phyloP scores from a whole-genome alignment of 257 asterid species.

The Galeopsis tetrahit region DNA sequence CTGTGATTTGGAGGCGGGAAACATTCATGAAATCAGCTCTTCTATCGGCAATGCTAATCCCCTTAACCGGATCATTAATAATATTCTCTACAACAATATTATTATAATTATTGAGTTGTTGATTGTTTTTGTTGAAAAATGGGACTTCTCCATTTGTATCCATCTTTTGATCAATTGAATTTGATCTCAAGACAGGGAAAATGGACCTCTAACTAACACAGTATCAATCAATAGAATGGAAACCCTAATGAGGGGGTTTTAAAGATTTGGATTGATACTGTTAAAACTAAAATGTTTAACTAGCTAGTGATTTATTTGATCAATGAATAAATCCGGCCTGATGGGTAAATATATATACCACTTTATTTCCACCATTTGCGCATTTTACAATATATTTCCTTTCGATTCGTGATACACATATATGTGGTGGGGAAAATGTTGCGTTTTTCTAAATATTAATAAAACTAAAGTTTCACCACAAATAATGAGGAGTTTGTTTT shows the following conservation, averaged over 20 bases:
- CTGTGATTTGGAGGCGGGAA: too few relatives aligned
- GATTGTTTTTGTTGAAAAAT: too few relatives aligned
- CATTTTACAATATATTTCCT: slow-evolving; percentile 32
- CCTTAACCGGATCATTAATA: too few relatives aligned
- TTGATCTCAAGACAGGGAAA: not conserved
- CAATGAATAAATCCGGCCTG: slow-evolving; percentile 1
- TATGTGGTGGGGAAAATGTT: not conserved
- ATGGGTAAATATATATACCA: not conserved
- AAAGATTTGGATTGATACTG: slow-evolving; percentile 56
- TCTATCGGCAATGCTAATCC: too few relatives aligned
- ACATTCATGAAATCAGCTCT: too few relatives aligned
- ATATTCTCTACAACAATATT: too few relatives aligned
- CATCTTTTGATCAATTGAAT: slow-evolving; percentile 30
- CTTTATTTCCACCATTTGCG: slow-evolving; percentile 17
- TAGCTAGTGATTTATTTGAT: not conserved
- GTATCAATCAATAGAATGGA: slow-evolving; percentile 54
- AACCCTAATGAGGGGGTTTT: slow-evolving; percentile 58
- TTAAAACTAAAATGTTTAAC: slow-evolving; percentile 20
- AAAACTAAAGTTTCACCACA: not conserved
- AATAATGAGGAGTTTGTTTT: slow-evolving; percentile 10
- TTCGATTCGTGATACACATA: not conserved
- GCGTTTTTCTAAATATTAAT: not conserved
- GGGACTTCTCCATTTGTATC: slow-evolving; percentile 2
- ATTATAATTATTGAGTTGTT: too few relatives aligned
- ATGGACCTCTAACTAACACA: slow-evolving; percentile 30